These are phyloP conservation scores for Penicillium cinerascens DNA, from an alignment of 495 filamentous ascomycete genomes.

Conservation along the genomic window DNA sequence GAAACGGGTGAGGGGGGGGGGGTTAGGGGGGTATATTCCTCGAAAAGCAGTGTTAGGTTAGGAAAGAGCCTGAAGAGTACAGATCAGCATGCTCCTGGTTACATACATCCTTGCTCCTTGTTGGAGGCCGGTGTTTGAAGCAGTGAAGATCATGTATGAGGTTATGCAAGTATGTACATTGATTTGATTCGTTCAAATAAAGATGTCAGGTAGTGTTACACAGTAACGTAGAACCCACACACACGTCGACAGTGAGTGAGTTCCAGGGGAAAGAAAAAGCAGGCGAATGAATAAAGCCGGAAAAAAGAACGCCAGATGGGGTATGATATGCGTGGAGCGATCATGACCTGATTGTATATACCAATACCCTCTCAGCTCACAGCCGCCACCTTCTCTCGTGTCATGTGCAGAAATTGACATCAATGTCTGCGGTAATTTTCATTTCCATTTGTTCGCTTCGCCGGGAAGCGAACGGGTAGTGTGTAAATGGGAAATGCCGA, in stretches of 20 bases:
- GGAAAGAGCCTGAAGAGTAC: too few species aligned
- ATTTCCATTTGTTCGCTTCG: not conserved
- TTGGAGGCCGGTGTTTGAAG: not conserved
- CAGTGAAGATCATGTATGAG: not conserved
- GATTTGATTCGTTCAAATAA: not conserved
- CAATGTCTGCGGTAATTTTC: not conserved
- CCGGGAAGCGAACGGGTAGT: slow-evolving; percentile 8
- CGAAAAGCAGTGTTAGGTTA: too few species aligned
- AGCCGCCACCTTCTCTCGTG: slow-evolving; percentile 8
- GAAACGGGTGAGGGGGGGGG: too few species aligned
- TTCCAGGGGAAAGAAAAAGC: not conserved
- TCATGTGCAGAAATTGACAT: slow-evolving; percentile 4
- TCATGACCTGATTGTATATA: slow-evolving; percentile 22
- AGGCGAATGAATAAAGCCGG: not conserved
- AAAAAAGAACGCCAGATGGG: slow-evolving; percentile 21
- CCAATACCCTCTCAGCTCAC: slow-evolving; percentile 11
- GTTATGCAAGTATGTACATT: not conserved
- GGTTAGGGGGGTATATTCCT: too few species aligned
- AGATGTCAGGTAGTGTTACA: not conserved
- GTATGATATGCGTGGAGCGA: slow-evolving; percentile 29
- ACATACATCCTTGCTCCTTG: too few species aligned
- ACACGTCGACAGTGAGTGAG: too few species aligned
- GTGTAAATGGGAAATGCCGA: slow-evolving; percentile 6
- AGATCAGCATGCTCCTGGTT: too few species aligned
- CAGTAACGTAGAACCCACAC: not conserved